Evolutionary conservation across 2,329 filamentous ascomycete genomes (phyloP).

Genomic region (Aspergillus intermedius): DNA sequence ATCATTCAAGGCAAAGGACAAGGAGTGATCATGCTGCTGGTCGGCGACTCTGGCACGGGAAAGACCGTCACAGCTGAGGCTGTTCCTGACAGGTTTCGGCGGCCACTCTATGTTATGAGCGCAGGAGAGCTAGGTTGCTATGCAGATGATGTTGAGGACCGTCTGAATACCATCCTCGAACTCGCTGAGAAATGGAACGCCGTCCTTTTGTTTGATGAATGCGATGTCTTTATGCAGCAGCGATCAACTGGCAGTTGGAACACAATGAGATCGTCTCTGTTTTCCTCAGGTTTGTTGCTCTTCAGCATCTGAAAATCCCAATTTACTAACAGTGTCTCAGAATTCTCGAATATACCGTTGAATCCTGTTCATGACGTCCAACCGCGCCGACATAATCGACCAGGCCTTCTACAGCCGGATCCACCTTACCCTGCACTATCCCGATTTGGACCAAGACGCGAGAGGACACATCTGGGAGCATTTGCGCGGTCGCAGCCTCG

Average conservation of each 20-base stretch:
- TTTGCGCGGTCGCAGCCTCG: background rate
- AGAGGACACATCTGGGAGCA: background rate
- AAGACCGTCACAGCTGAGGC: conserved; percentile 46
- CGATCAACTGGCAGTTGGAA: background rate
- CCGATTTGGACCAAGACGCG: conserved; percentile 23
- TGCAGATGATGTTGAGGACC: conserved; percentile 7
- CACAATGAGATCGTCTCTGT: background rate
- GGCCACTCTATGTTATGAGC: background rate
- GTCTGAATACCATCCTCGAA: conserved; percentile 13
- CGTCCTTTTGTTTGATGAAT: conserved; percentile 9
- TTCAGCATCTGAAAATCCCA: background rate
- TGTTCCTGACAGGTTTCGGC: background rate
- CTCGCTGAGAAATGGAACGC: conserved; percentile 9
- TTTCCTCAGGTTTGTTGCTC: background rate
- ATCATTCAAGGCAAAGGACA: conserved; percentile 8
- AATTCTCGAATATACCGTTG: conserved; percentile 2
- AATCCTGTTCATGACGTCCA: conserved; percentile 44
- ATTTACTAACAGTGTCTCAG: background rate
- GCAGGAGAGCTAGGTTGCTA: conserved; percentile 3
- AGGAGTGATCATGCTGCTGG: conserved; percentile 11
- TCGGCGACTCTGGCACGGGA: conserved; percentile 20
- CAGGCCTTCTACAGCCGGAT: conserved; percentile 45
- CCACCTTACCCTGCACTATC: conserved; percentile 45
- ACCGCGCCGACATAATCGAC: conserved; percentile 43
- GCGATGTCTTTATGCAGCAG: conserved; percentile 10